Percentiles rank a stretch among this genome's conserved stretches.
Evolutionary conservation across 805 yeast genomes (phyloP).

Genomic region (Kregervanrija delftensis): DNA sequence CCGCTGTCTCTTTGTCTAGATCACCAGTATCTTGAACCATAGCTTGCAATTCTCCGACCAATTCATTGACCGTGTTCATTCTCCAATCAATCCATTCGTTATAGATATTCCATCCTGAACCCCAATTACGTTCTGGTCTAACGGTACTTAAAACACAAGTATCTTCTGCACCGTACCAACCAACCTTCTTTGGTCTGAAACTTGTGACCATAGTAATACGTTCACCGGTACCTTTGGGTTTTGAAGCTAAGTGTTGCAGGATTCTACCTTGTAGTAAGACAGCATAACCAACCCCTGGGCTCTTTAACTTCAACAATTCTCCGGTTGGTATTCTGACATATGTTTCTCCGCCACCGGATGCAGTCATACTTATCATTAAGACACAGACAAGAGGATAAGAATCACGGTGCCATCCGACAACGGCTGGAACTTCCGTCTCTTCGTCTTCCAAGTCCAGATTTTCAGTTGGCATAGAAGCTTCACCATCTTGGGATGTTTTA

Average conservation of each 20-base stretch:
- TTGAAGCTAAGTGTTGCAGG: constrained; percentile 39
- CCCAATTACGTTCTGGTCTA: constrained; percentile 32
- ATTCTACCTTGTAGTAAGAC: constrained; percentile 42
- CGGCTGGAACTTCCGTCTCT: constrained; percentile 40
- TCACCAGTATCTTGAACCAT: too few species aligned
- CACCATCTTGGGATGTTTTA: constrained; percentile 15
- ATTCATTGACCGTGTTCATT: constrained; percentile 23
- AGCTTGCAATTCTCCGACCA: too few species aligned
- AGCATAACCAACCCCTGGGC: constrained; percentile 46
- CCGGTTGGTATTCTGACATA: constrained; percentile 41
- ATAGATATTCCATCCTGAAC: constrained; percentile 22
- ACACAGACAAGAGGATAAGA: constrained; percentile 63
- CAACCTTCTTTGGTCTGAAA: constrained; percentile 34
- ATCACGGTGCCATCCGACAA: constrained; percentile 59
- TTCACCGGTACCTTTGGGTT: constrained; percentile 34
- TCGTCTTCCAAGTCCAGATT: constrained; percentile 32
- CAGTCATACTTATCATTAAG: constrained; percentile 53
- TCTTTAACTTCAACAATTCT: constrained; percentile 26
- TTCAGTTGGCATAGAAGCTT: constrained; percentile 12
- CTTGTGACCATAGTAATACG: constrained; percentile 38
- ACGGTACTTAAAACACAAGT: constrained; percentile 34
- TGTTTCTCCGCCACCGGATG: constrained; percentile 58
- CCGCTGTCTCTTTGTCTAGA: not conserved
- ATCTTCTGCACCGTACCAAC: constrained; percentile 23
- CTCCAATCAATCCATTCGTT: constrained; percentile 35